phyloP scores from a whole-genome alignment of 208 protist genomes.

The Spongospora subterranea region DNA sequence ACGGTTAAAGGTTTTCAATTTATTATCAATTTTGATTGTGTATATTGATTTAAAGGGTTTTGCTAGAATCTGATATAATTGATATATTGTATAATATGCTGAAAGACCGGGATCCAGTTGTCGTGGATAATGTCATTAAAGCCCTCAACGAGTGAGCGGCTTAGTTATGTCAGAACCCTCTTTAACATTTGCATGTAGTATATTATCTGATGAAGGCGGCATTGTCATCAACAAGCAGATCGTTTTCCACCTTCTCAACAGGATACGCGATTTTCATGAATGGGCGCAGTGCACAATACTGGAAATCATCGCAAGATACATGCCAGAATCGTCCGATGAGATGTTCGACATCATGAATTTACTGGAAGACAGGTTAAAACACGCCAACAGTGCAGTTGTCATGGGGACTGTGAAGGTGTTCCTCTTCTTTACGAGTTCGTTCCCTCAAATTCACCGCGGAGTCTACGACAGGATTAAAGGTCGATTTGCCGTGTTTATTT shows the following conservation, averaged over 20 bases:
- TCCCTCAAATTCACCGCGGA: slow-evolving; percentile 78
- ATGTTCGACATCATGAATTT: slow-evolving; percentile 79
- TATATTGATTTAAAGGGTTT: not conserved
- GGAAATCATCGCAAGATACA: slow-evolving; percentile 61
- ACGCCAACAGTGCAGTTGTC: slow-evolving; percentile 84
- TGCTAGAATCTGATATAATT: slow-evolving; percentile 37
- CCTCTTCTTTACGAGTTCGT: slow-evolving; percentile 83
- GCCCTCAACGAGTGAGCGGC: slow-evolving; percentile 40
- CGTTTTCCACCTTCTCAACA: slow-evolving; percentile 82
- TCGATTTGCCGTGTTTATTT: not conserved
- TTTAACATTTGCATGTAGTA: slow-evolving; percentile 70
- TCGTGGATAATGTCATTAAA: slow-evolving; percentile 62
- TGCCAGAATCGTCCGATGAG: slow-evolving; percentile 55
- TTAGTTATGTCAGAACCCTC: not conserved
- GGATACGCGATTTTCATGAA: slow-evolving; percentile 80
- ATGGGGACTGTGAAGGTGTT: slow-evolving; percentile 83
- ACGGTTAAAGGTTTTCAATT: not conserved
- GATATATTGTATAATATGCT: slow-evolving; percentile 72
- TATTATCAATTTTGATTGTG: not conserved
- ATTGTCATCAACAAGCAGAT: slow-evolving; percentile 69
- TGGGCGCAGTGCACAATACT: slow-evolving; percentile 79
- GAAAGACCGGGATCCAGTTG: slow-evolving; percentile 83
- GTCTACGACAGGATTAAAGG: slow-evolving; percentile 71
- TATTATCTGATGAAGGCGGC: slow-evolving; percentile 73
- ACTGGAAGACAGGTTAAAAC: slow-evolving; percentile 84